Base-by-base conservation (phyloP, 2,329 filamentous ascomycete species). In the Paecilomyces variotii region DNA sequence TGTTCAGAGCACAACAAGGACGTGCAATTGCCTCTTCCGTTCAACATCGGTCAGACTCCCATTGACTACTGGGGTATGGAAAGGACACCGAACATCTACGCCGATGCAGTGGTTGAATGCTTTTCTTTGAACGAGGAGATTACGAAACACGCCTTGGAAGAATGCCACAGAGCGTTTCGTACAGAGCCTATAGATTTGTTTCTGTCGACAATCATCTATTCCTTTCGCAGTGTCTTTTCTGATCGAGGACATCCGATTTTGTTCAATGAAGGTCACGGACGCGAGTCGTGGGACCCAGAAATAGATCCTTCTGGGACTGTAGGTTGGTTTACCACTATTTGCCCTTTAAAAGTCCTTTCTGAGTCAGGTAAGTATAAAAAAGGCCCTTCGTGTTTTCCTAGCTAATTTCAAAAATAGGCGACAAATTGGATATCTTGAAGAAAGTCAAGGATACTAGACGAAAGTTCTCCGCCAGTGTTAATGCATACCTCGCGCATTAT, bases 271-370 rank as follows among this genome's bases (percentile, higher is more conserved):
- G 77, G 78, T 1, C 78, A 81, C 58, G 79, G 79, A 5, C 74
- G 79, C 26, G 78, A 80, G 62, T 62, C 76, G 0, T 80, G 77
- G 70, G 71, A 77, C 58, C 54, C 71, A 2, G 71, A 67, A 24
- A 72, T 80, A 54, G 79, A 81, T 56, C 70, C 80, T 3, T 77
- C 78, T 0, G 66, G 74, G 27, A 81, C 79, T 0, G 71, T 80
- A 11, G 79, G 79, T 3, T 81, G 79, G 79, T 81, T 80, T 56
- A 80, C 79, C 0, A 78, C 78, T 34, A 70, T 80, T 56, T 75
- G 73, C 27, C 78, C 78, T 14, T 63, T 80, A 3, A 70, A 72
- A 55, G 65, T 77, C 2, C 60, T 67, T 3, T 62, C 67, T 0
- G 57, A 57, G 6, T 62, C 65, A 61, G 66, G 71, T 73, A 45